These are phyloP conservation scores for Axilococcus clingmanii DNA, from an alignment of 139 green algal genomes.

Conservation along the genomic window DNA sequence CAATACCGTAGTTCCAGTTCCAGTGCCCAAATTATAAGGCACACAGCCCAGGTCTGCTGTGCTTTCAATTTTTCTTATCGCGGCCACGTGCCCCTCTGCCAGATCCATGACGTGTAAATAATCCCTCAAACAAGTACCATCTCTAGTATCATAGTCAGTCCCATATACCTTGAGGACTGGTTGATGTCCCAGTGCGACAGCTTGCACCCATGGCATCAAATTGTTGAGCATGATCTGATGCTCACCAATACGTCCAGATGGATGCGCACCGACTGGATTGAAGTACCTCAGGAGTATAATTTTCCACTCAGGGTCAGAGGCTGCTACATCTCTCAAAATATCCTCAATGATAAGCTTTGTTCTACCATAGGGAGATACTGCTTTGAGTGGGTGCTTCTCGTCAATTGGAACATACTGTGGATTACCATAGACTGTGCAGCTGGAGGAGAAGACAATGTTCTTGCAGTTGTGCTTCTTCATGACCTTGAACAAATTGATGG, in stretches of 20 bases:
- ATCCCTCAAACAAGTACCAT: conserved; percentile 85
- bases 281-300: conserved; percentile 50
- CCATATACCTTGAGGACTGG: conserved; percentile 86
- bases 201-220: conserved; percentile 97
- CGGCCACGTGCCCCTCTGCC: conserved; percentile 74
- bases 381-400: conserved; percentile 66
- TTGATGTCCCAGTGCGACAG: conserved; percentile 82
- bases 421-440: conserved; percentile 85
- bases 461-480: conserved; percentile 52
- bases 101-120: conserved; percentile 99
- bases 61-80: conserved; percentile 66
- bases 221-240: conserved; percentile 96
- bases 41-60: conserved; percentile 54
- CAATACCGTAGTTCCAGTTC: conserved; percentile 83
- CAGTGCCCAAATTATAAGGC: conserved; percentile 92
- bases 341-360: conserved; percentile 98
- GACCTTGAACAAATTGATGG: conserved; percentile 69
- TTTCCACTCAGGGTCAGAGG: conserved; percentile 64
- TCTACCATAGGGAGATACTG: conserved; percentile 86
- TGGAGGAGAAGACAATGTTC: conserved; percentile 33
- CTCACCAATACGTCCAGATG: conserved; percentile 83
- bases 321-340: conserved; percentile 63
- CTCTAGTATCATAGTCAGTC: conserved; percentile 84
- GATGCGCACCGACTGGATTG: conserved; percentile 39
- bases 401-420: conserved; percentile 80